Percentiles rank a stretch among this genome's conserved stretches.
These are phyloP conservation scores for Tinospora cordifolia DNA, from an alignment of 164 flowering plant species.

Conservation along the genomic window DNA sequence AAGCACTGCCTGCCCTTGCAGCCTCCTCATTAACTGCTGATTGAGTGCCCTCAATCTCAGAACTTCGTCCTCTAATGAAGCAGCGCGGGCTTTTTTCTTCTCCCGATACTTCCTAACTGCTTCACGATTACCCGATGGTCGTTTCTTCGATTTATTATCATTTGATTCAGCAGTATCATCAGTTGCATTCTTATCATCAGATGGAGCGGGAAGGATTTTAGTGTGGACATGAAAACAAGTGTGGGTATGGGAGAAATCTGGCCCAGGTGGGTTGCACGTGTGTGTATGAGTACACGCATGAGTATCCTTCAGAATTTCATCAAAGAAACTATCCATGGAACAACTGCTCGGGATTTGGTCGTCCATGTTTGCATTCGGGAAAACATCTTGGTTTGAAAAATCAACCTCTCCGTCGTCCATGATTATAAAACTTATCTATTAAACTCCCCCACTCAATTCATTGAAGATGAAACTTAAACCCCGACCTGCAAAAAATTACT, in stretches of 20 bases:
- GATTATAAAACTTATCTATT: background rate
- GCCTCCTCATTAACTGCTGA: slow-evolving; percentile 73
- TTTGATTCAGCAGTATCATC: slow-evolving; percentile 77
- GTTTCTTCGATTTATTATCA: slow-evolving; percentile 57
- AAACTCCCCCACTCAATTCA: background rate
- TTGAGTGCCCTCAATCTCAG: slow-evolving; percentile 51
- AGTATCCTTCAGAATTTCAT: slow-evolving; percentile 59
- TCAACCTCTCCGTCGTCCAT: slow-evolving; percentile 92
- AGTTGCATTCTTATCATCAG: slow-evolving; percentile 43
- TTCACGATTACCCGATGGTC: slow-evolving; percentile 74
- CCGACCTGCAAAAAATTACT: too few relatives aligned
- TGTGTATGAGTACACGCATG: slow-evolving; percentile 94
- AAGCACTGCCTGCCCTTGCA: slow-evolving; percentile 80
- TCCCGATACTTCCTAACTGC: slow-evolving; percentile 96
- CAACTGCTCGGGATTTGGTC: slow-evolving; percentile 36
- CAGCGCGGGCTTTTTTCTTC: slow-evolving; percentile 86
- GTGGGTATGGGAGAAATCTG: slow-evolving; percentile 83
- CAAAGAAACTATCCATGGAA: too few relatives aligned
- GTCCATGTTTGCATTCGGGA: too few relatives aligned
- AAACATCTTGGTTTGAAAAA: too few relatives aligned
- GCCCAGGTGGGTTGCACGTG: slow-evolving; percentile 94
- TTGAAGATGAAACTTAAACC: background rate
- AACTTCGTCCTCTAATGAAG: slow-evolving; percentile 89
- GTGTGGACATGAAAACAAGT: slow-evolving; percentile 95
- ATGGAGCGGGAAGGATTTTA: slow-evolving; percentile 51